phyloP scores from a whole-genome alignment of 768 basidiomycete genomes.

The Amanita brunnescens region DNA sequence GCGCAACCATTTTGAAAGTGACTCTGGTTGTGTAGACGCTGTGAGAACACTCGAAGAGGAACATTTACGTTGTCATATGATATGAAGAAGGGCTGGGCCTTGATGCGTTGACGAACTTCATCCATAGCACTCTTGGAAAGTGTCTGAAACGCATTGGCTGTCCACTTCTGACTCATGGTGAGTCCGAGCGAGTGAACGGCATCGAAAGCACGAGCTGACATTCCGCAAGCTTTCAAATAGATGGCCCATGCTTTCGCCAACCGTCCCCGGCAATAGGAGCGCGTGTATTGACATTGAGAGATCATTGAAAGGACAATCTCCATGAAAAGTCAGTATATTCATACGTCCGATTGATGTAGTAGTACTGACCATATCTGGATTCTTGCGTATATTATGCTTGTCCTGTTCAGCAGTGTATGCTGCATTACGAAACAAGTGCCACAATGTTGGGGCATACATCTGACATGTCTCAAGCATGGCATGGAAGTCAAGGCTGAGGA shows the following conservation, averaged over 20 bases:
- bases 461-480: too few species aligned
- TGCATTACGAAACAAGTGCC: too few species aligned
- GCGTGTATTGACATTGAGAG: slow-evolving; percentile 12
- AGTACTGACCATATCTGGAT: too few species aligned
- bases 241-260: slow-evolving; percentile 24
- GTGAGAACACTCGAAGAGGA: slow-evolving; percentile 27
- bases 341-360: too few species aligned
- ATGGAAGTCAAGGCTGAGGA: too few species aligned
- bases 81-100: neutral
- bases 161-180: slow-evolving; percentile 33
- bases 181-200: slow-evolving; percentile 26
- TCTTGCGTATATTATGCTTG: too few species aligned
- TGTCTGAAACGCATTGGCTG: slow-evolving; percentile 14
- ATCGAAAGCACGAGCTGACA: slow-evolving; percentile 29
- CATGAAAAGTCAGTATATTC: too few species aligned
- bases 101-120: slow-evolving; percentile 7
- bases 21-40: slow-evolving; percentile 25
- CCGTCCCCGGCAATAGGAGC: slow-evolving; percentile 16
- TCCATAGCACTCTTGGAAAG: slow-evolving; percentile 20
- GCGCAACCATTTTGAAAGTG: slow-evolving; percentile 29
- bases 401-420: too few species aligned
- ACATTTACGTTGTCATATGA: slow-evolving; percentile 14
- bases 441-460: too few species aligned
- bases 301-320: too few species aligned
- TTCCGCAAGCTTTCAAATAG: slow-evolving; percentile 29